Base-by-base conservation (phyloP, 495 filamentous ascomycete genomes). In the Aspergillus wentii region DNA sequence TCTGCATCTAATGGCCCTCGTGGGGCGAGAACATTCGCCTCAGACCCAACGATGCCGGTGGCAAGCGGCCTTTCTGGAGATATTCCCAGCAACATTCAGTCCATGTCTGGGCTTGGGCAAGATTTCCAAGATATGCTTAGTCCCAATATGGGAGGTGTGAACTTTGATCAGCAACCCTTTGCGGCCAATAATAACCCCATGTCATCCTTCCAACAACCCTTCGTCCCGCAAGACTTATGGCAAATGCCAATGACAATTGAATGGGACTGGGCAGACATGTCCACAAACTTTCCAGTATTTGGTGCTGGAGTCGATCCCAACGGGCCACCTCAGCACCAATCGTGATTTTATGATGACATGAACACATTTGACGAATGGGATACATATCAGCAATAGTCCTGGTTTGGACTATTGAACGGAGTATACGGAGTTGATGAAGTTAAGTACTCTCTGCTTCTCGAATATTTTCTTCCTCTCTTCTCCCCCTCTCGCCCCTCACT, bases 231-330 rank as follows among this genome's bases (percentile, higher is more conserved):
- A 50, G 94, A 97, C 69, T 64, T 98, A 35, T 98, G 90, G 85
- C 84, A 88, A 59, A 83, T 95, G 79, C 85, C 89, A 8, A 94
- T 95, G 82, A 92, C 86, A 10, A 75, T 97, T 15, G 94, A 97
- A 54, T 98, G 94, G 94, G 88, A 97, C 54, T 97, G 94, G 92
- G 88, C 88, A 0, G 88, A 95, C 55, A 83, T 92, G 76, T 62
- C 65, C 17, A 57, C 53, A 8, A 84, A 79, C 30, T 62, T 69
- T 25, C 64, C 65, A 13, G 47, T 59, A 5, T 68, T 71, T 31
- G 67, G 63, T 37, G 38, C 35, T 11, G 56, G 53, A 17, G 40
- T 40, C 18, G 46, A 48, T 22, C 33, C 48, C 8, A 41, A 44
- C 27, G 54, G 50, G 4, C 50, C 43, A 19, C 51, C 54, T 30